These are phyloP conservation scores for Aureobasidium sp. DNA, from an alignment of 2,329 filamentous ascomycete species.

Conservation along the genomic window DNA sequence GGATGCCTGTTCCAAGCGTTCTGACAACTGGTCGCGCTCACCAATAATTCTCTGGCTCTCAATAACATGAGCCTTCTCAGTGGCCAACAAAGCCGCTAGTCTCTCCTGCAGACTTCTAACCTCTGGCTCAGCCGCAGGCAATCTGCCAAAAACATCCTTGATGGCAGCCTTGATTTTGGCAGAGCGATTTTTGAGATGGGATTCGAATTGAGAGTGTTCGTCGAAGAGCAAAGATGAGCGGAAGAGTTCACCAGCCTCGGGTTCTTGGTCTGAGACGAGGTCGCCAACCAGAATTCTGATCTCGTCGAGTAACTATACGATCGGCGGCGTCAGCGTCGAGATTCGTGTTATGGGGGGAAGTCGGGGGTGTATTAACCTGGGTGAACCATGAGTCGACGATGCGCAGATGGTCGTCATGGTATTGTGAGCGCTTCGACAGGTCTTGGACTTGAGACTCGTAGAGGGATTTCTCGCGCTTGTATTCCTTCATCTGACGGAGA, in stretches of 20 bases:
- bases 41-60: conserved; percentile 67
- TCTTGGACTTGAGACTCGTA: conserved; percentile 77
- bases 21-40: conserved; percentile 79
- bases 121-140: conserved; percentile 54
- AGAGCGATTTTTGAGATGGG: conserved; percentile 70
- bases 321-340: conserved; percentile 19
- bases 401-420: conserved; percentile 89
- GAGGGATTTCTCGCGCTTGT: conserved; percentile 80
- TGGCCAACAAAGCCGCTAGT: conserved; percentile 66
- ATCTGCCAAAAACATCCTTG: conserved; percentile 55
- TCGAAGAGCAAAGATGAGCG: conserved; percentile 49
- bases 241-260: conserved; percentile 35
- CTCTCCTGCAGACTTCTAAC: conserved; percentile 66
- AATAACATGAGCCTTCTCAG: conserved; percentile 72
- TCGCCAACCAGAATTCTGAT: conserved; percentile 35
- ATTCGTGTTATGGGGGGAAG: background rate
- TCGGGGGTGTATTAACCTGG: conserved; percentile 56
- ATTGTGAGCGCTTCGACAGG: conserved; percentile 65
- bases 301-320: conserved; percentile 40
- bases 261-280: conserved; percentile 9
- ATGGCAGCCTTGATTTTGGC: conserved; percentile 70
- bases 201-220: conserved; percentile 59
- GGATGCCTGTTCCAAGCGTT: conserved; percentile 81
- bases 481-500: conserved; percentile 94
- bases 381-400: conserved; percentile 90